Conservation (phyloP, 176 grass and related monocot genomes). For the Dendrocalamus sinicus region DNA sequence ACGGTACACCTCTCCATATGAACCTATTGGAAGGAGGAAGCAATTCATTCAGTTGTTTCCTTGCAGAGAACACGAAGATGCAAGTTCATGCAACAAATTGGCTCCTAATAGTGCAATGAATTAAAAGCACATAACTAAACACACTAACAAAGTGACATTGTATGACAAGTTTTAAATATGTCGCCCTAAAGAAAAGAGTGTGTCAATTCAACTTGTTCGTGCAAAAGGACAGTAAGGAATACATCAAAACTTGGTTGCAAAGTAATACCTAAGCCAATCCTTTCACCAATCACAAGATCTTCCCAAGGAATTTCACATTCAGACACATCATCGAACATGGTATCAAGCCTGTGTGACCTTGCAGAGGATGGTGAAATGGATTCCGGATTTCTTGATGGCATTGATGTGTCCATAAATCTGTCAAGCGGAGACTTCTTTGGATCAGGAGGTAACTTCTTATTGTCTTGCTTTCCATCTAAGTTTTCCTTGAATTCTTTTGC, state of each 20-base stretch:
- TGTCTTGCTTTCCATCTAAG: slow-evolving; percentile 54
- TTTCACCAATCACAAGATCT: slow-evolving; percentile 95
- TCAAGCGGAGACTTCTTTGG: slow-evolving; percentile 69
- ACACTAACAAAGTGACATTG: slow-evolving; percentile 32
- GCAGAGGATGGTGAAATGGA: slow-evolving; percentile 51
- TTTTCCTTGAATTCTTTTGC: slow-evolving; percentile 46
- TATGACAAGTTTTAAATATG: slow-evolving; percentile 29
- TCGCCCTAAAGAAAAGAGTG: slow-evolving; percentile 19
- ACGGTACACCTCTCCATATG: slow-evolving; percentile 98
- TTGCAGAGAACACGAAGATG: slow-evolving; percentile 2
- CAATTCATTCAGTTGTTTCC: slow-evolving; percentile 49
- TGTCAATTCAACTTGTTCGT: slow-evolving; percentile 31
- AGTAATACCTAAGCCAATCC: slow-evolving; percentile 97
- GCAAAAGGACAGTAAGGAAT: slow-evolving; percentile 26
- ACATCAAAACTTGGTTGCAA: slow-evolving; percentile 43
- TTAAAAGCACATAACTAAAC: slow-evolving; percentile 32
- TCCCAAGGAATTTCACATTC: slow-evolving; percentile 98
- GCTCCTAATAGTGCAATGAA: slow-evolving; percentile 20
- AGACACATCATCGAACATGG: slow-evolving; percentile 90
- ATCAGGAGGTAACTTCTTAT: slow-evolving; percentile 59
- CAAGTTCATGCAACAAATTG: slow-evolving; percentile 29
- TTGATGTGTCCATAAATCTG: slow-evolving; percentile 61
- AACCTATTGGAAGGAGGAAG: slow-evolving; percentile 64
- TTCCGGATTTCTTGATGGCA: slow-evolving; percentile 55
- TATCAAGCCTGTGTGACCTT: slow-evolving; percentile 72